Evolutionary conservation across 768 basidiomycete genomes (phyloP).

Genomic region (Lactifluus volemus): DNA sequence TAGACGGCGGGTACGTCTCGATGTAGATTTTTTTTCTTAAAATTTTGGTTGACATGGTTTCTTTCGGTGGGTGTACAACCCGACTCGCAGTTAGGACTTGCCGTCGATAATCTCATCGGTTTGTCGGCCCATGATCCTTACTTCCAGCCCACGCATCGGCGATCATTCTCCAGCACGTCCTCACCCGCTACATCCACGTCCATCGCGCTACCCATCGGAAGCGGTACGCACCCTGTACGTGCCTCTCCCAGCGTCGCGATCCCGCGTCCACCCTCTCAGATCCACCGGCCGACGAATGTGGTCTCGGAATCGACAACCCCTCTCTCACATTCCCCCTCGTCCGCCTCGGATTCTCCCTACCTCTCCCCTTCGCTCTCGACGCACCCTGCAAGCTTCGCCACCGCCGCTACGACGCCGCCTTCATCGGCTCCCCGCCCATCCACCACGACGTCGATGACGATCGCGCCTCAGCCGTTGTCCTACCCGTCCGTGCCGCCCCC

Average conservation of each 20-base stretch:
- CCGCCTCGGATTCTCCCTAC: constrained; percentile 32
- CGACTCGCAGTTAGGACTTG: constrained; percentile 48
- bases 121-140: constrained; percentile 52
- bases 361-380: constrained; percentile 51
- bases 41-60: neutral
- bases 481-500: constrained; percentile 84
- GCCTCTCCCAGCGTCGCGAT: constrained; percentile 58
- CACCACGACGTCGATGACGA: constrained; percentile 23
- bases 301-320: constrained; percentile 50
- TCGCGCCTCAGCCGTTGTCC: constrained; percentile 39
- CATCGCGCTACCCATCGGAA: constrained; percentile 22
- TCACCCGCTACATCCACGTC: constrained; percentile 45
- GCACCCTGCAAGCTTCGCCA: constrained; percentile 49
- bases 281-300: constrained; percentile 44
- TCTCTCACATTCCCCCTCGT: constrained; percentile 61
- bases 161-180: constrained; percentile 35
- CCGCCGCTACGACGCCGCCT: constrained; percentile 67
- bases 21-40: no score
- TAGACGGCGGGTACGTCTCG: constrained; percentile 52
- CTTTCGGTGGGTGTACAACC: neutral
- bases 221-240: constrained; percentile 20
- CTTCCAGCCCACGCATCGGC: constrained; percentile 62
- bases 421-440: constrained; percentile 48
- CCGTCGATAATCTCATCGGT: constrained; percentile 75
- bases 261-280: constrained; percentile 58